Evolutionary conservation across 805 yeast genomes (phyloP).

Genomic region (Wickerhamiella lipophila): DNA sequence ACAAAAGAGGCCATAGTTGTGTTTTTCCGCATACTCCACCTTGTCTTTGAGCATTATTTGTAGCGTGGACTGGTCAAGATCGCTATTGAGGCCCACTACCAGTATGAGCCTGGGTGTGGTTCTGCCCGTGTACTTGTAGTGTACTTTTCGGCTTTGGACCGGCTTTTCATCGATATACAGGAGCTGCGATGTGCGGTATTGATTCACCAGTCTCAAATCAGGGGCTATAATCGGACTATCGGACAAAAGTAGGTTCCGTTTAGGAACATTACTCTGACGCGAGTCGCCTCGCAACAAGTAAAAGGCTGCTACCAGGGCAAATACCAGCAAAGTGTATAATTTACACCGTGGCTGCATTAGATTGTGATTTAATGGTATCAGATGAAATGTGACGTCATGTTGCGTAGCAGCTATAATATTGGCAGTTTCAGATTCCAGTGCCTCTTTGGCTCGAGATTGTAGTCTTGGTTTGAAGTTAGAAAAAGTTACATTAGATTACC

Average conservation of each 20-base stretch:
- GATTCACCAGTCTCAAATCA: constrained; percentile 19
- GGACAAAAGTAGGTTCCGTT: not conserved
- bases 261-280: not conserved
- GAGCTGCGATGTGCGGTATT: constrained; percentile 24
- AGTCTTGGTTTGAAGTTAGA: not conserved
- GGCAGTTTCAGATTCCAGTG: not conserved
- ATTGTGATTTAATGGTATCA: not conserved
- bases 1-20: constrained; percentile 63
- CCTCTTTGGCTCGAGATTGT: not conserved
- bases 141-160: constrained; percentile 19
- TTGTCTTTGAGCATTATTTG: constrained; percentile 64
- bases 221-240: constrained; percentile 21
- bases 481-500: not conserved
- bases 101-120: constrained; percentile 37
- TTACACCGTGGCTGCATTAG: constrained; percentile 6
- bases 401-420: constrained; percentile 3
- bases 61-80: constrained; percentile 45
- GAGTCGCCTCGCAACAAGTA: not conserved
- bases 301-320: not conserved
- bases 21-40: constrained; percentile 64
- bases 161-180: constrained; percentile 19
- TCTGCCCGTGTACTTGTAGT: constrained; percentile 12
- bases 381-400: constrained; percentile 5
- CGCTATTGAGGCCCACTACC: constrained; percentile 70
- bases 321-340: not conserved